Percentiles rank a stretch among this genome's conserved stretches.
These are phyloP conservation scores for Cornus florida DNA, from an alignment of 148 eudicot species.

Conservation along the genomic window DNA sequence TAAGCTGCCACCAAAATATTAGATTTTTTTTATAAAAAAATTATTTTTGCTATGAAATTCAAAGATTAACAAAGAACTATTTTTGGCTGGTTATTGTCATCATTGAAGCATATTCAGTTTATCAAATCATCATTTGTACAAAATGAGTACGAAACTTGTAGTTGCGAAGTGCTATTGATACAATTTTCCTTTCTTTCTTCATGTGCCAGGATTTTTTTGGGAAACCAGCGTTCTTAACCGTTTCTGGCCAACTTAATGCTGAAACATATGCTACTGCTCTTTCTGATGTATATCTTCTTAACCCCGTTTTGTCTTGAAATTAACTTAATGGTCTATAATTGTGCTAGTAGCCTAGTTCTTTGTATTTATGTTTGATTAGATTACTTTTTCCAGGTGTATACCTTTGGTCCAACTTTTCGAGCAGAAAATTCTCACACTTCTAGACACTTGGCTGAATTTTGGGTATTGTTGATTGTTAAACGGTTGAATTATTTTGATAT, in stretches of 20 bases:
- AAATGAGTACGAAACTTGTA: neutral
- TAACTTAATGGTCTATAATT: neutral
- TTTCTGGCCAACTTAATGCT: slow-evolving; percentile 98
- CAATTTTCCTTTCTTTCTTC: neutral
- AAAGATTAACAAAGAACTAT: neutral
- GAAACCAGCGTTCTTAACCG: slow-evolving; percentile 94
- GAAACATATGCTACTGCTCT: slow-evolving; percentile 99
- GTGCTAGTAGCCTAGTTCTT: neutral
- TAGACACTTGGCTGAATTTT: slow-evolving; percentile 97
- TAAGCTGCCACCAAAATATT: neutral
- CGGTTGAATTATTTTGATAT: neutral
- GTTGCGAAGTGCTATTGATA: neutral
- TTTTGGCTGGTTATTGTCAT: neutral
- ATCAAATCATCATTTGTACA: neutral
- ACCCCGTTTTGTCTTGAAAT: slow-evolving; percentile 7
- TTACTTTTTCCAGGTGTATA: slow-evolving; percentile 68
- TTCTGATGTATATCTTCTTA: slow-evolving; percentile 64
- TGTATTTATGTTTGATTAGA: neutral
- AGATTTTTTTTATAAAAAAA: neutral
- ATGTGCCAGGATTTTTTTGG: slow-evolving; percentile 91
- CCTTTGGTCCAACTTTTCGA: slow-evolving; percentile 98
- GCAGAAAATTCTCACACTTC: slow-evolving; percentile 98
- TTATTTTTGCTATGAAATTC: neutral
- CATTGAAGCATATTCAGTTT: neutral
- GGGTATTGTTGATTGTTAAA: slow-evolving; percentile 46